Evolutionary conservation across 805 yeast genomes (phyloP), one percentile per base, ranked within the genome.

Genomic region (Schwanniomyces yamadae): DNA sequence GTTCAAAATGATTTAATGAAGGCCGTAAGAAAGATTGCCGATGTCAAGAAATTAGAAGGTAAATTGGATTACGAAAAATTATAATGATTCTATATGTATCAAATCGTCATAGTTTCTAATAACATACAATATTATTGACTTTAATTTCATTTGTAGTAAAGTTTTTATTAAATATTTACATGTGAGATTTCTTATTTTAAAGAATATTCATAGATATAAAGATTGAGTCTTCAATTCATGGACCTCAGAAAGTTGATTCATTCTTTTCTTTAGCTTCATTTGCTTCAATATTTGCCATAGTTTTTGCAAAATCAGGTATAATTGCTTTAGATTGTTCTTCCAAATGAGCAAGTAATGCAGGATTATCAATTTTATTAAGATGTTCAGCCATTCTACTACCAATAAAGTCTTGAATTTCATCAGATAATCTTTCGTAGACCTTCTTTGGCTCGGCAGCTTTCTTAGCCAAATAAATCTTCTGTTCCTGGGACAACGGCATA

Each of bases 11-110:
- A 93, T 69, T 61, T 93, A 63, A 84, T 93, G 91, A 93, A 93
- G 65, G 99, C 99, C 12, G 98, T 89, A 29, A 79, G 99, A 65
- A 93, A 93, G 70, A 97, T 93, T 42, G 90, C 91, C 15, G 99
- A 93, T 61, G 83, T 88, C 36, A 93, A 93, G 83, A 93, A 93
- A 66, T 76, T 93, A 62, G 99, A 93, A 70, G 98, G 98, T 46
- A 85, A 86, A 61, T 68, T 91, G 44, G 98, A 91, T 54, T 93
- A 93, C 62, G 95, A 93, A 70, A 93, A 93, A 73, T 70, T 93
- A 59, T 93, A 69, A 49, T 28, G 21, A 8, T 18, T 12, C n/a
- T n/a, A n/a, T n/a, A n/a, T n/a, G n/a, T n/a, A n/a, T n/a, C n/a
- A n/a, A n/a, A n/a, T n/a, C n/a, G n/a, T n/a, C n/a, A n/a, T n/a